Base-by-base conservation (phyloP, 1,284 basidiomycete species). In the Ganoderma boninense region DNA sequence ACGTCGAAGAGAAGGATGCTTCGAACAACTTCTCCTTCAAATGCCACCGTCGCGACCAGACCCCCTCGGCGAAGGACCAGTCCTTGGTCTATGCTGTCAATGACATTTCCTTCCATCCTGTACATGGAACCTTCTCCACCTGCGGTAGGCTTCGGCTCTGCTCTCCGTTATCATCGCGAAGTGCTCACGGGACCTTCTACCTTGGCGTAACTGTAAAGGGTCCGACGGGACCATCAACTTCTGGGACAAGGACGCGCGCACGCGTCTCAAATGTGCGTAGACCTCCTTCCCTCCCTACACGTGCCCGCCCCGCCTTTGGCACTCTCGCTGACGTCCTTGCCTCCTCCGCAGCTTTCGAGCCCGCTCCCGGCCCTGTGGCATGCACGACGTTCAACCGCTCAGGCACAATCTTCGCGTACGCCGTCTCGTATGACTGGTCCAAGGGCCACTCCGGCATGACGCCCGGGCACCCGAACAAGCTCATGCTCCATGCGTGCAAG, bases 21-120 rank as follows among this genome's bases (percentile, higher is more conserved):
- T 79, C 83, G 91, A 88, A 90, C 80, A 97, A 97, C 83, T 98
- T 97, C 80, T 96, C 95, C 0, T 99, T 99, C 89, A 97, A 97
- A 78, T 98, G 97, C 78, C 97, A 98, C 80, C 94, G 97, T 54
- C 90, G 90, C 66, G 95, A 97, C 73, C 83, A 87, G 67, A 79
- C 83, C 2, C 88, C 91, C 4, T 87, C 85, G 56, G 76, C 86
- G 59, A 93, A 94, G 78, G 91, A 94, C 71, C 90, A 94, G 75
- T 90, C 93, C 0, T 84, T 96, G 62, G 93, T 99, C 18, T 99
- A 90, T 79, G 89, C 97, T 0, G 96, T 99, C 69, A 99, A 99
- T 78, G 93, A 95, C 69, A 94, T 96, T 77, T 89, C 90, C 1
- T 98, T 98, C 87, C 96, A 98, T 79, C 95, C 95, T 61, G 87